Percentiles rank a stretch among this genome's conserved stretches.
These are phyloP conservation scores for Starmerella bacillaris DNA, from an alignment of 805 yeast species.

Conservation along the genomic window DNA sequence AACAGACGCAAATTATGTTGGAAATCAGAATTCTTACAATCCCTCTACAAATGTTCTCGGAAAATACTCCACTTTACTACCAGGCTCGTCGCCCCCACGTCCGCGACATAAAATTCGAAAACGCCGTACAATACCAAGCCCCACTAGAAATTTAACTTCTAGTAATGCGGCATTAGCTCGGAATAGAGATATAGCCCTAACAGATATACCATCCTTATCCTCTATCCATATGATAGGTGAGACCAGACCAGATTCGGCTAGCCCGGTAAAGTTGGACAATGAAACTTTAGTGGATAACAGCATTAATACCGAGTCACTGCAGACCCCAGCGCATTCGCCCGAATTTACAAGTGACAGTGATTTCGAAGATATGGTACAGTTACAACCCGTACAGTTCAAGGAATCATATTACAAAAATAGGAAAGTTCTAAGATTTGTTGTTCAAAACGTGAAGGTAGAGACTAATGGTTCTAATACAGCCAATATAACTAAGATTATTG, in stretches of 20 bases:
- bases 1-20: no score
- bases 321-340: neutral
- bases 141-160: neutral
- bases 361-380: conserved; percentile 9
- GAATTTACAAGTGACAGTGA: conserved; percentile 7
- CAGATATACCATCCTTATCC: no score
- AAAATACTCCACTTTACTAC: conserved; percentile 8
- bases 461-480: no score
- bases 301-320: neutral
- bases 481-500: neutral
- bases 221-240: no score
- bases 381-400: conserved; percentile 4
- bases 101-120: conserved; percentile 5
- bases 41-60: conserved; percentile 4
- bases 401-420: conserved; percentile 7
- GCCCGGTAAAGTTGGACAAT: neutral
- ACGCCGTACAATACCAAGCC: neutral
- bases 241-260: neutral
- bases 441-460: neutral
- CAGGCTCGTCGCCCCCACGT: conserved; percentile 14
- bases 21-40: neutral
- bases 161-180: neutral
- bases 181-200: no score
- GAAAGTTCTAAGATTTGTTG: conserved; percentile 6
- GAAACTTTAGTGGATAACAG: neutral